phyloP scores from a whole-genome alignment of 768 basidiomycete species.

The Tricholoma sp. region DNA sequence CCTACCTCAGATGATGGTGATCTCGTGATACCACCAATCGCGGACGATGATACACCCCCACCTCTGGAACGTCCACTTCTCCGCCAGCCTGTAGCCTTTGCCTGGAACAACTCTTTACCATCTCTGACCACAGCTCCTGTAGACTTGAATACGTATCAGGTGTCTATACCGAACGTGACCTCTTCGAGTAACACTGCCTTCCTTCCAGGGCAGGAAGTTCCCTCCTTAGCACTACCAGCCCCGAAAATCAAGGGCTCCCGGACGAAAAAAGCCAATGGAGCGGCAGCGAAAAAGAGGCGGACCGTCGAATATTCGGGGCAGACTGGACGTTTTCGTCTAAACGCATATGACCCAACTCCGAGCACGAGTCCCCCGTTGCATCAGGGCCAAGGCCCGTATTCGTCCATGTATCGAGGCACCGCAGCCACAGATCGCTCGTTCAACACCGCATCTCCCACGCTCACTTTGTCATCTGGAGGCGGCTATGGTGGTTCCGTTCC shows the following conservation, averaged over 20 bases:
- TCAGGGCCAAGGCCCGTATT: slow-evolving; percentile 33
- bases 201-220: slow-evolving; percentile 51
- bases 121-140: slow-evolving; percentile 23
- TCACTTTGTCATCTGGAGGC: neutral
- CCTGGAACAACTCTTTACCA: slow-evolving; percentile 25
- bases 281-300: slow-evolving; percentile 26
- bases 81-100: slow-evolving; percentile 55
- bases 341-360: slow-evolving; percentile 30
- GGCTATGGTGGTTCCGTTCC: slow-evolving; percentile 1
- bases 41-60: slow-evolving; percentile 44
- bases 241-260: slow-evolving; percentile 3
- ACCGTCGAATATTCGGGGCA: slow-evolving; percentile 39
- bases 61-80: slow-evolving; percentile 46
- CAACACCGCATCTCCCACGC: neutral
- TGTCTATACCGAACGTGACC: slow-evolving; percentile 19
- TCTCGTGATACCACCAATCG: slow-evolving; percentile 31
- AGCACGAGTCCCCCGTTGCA: slow-evolving; percentile 26
- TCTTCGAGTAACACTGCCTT: slow-evolving; percentile 27
- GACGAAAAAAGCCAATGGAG: slow-evolving; percentile 16
- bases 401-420: slow-evolving; percentile 32
- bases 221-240: slow-evolving; percentile 10
- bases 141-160: slow-evolving; percentile 39
- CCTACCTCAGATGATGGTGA: slow-evolving; percentile 50
- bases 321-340: slow-evolving; percentile 46
- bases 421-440: slow-evolving; percentile 7